Evolutionary conservation across 441 rosid species (phyloP).

Genomic region (Euphorbia celastroides): DNA sequence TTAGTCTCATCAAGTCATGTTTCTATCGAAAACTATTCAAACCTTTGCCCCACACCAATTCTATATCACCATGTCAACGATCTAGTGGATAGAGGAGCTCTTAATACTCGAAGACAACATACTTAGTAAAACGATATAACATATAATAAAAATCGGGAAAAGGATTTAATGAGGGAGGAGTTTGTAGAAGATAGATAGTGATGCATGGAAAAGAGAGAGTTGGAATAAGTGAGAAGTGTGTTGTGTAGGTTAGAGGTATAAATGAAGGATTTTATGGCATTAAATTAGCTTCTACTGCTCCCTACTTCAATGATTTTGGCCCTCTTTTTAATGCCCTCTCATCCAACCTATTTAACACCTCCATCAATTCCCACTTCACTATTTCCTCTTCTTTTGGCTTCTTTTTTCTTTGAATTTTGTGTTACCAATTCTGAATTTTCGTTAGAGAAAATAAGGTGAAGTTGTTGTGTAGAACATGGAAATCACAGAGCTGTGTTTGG

Average conservation of each 20-base stretch:
- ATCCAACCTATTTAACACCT: constrained; percentile 32
- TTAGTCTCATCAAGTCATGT: no score
- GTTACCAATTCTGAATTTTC: not conserved
- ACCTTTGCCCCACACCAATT: no score
- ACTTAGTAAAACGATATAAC: no score
- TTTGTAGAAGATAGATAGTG: not conserved
- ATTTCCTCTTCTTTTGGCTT: not conserved
- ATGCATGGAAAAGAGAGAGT: constrained; percentile 1
- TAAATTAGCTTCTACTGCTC: constrained; percentile 45
- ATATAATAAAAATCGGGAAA: no score
- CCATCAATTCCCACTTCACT: not conserved
- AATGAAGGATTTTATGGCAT: constrained; percentile 31
- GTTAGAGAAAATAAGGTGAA: not conserved
- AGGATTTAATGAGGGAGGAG: no score
- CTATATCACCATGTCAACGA: no score
- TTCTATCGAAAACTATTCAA: no score
- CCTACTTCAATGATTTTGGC: constrained; percentile 44
- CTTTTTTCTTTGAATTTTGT: no score
- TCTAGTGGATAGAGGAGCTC: no score
- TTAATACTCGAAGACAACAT: no score
- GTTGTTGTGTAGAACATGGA: constrained; percentile 24
- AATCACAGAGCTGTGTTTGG: constrained; percentile 41
- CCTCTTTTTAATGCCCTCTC: constrained; percentile 39
- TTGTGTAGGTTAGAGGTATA: constrained; percentile 29
- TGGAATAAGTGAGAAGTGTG: constrained; percentile 1